These are phyloP conservation scores for Rhamnella rubrinervis DNA, from an alignment of 331 rosid genomes.

Conservation along the genomic window DNA sequence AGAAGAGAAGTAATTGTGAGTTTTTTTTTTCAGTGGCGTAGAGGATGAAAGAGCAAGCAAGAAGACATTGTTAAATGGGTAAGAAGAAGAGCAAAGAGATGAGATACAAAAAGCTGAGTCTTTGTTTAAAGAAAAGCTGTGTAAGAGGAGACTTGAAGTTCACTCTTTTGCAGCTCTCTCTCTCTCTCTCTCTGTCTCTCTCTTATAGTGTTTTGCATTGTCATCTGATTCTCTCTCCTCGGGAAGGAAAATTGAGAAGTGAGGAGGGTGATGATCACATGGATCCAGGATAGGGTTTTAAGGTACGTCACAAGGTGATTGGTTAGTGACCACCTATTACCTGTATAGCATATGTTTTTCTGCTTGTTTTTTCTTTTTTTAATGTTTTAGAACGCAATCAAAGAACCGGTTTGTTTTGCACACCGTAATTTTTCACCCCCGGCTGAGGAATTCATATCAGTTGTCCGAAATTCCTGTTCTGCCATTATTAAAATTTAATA, in stretches of 20 bases:
- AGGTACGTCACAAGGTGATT: conserved; percentile 21
- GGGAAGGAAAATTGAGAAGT: conserved; percentile 20
- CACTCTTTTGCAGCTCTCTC: conserved; percentile 21
- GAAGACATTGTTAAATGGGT: conserved; percentile 33
- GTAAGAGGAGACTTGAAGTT: conserved; percentile 33
- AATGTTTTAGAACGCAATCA: too few species aligned
- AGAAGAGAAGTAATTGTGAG: background rate
- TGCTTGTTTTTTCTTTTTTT: too few species aligned
- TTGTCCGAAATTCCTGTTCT: too few species aligned
- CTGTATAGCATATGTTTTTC: too few species aligned
- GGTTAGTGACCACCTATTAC: conserved; percentile 9
- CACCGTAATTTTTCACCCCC: too few species aligned
- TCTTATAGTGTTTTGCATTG: conserved; percentile 28
- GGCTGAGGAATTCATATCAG: too few species aligned
- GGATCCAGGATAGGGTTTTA: conserved; percentile 13
- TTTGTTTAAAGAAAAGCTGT: conserved; percentile 34
- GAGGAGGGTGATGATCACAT: conserved; percentile 41
- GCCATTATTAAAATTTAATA: too few species aligned
- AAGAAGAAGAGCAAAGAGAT: conserved; percentile 4
- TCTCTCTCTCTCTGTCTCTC: conserved; percentile 14
- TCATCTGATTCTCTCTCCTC: conserved; percentile 15
- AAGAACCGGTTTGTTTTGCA: too few species aligned
- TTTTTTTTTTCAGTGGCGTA: conserved; percentile 4
- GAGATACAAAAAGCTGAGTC: conserved; percentile 23
- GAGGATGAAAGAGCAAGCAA: conserved; percentile 14